phyloP scores from a whole-genome alignment of 306 rosid genomes.

The Hippophae gyantsensis region DNA sequence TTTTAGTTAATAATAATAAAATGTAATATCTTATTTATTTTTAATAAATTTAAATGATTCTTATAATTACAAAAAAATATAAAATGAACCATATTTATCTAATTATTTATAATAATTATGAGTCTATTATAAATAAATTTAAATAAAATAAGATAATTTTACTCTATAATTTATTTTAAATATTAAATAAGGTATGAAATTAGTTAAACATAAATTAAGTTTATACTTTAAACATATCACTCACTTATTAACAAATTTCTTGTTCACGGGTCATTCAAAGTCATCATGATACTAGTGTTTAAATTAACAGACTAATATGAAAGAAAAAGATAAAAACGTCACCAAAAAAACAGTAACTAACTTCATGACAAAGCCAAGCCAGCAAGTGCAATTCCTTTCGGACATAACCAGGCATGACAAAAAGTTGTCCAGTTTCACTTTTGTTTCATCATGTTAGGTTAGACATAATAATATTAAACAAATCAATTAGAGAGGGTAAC shows the following conservation, averaged over 20 bases:
- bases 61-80: too few species aligned
- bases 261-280: constrained; percentile 45
- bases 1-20: too few species aligned
- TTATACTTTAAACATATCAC: constrained; percentile 21
- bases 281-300: constrained; percentile 19
- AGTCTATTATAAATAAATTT: too few species aligned
- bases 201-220: neutral
- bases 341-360: constrained; percentile 14
- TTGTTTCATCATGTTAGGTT: constrained; percentile 26
- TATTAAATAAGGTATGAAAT: too few species aligned
- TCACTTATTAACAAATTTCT: constrained; percentile 21
- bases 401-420: constrained; percentile 19
- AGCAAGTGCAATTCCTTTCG: constrained; percentile 34
- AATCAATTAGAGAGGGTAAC: constrained; percentile 18
- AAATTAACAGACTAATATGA: constrained; percentile 10
- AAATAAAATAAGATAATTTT: too few species aligned
- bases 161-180: too few species aligned
- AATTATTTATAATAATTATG: too few species aligned
- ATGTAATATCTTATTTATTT: too few species aligned
- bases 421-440: constrained; percentile 20
- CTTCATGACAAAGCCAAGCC: constrained; percentile 53
- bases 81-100: too few species aligned
- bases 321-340: constrained; percentile 12
- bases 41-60: too few species aligned
- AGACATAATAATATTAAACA: constrained; percentile 1